Conservation (phyloP, 805 yeast species). For the Soucietia sequanensis region DNA sequence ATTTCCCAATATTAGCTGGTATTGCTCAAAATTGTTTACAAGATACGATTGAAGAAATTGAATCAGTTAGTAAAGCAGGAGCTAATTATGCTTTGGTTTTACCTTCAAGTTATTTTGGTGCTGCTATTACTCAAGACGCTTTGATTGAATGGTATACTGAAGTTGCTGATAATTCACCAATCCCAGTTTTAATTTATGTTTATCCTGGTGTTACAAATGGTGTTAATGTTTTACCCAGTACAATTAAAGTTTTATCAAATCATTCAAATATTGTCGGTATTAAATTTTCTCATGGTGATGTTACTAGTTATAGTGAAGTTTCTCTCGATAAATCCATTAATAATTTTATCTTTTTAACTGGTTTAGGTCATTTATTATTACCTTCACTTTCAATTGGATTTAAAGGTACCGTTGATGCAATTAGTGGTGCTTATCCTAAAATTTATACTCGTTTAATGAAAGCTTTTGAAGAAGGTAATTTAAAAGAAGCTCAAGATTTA, state of each 20-base stretch:
- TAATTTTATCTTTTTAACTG: conserved; percentile 46
- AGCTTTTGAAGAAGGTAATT: conserved; percentile 37
- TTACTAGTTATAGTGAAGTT: conserved; percentile 45
- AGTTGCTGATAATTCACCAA: conserved; percentile 41
- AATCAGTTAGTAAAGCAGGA: conserved; percentile 34
- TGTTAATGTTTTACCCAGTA: conserved; percentile 34
- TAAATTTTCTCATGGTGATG: conserved; percentile 52
- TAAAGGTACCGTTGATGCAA: conserved; percentile 52
- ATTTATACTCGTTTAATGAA: conserved; percentile 41
- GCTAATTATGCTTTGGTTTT: conserved; percentile 41
- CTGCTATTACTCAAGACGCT: conserved; percentile 44
- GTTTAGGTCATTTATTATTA: conserved; percentile 50
- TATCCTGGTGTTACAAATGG: conserved; percentile 52
- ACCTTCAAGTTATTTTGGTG: conserved; percentile 50
- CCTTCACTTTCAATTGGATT: conserved; percentile 49
- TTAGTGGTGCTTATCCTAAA: conserved; percentile 54
- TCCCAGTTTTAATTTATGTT: conserved; percentile 47
- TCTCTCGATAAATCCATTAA: conserved; percentile 43
- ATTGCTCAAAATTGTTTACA: conserved; percentile 45
- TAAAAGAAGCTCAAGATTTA: conserved; percentile 38
- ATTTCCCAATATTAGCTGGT: conserved; percentile 47
- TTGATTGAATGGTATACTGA: conserved; percentile 43
- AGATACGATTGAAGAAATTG: conserved; percentile 44
- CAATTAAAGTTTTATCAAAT: conserved; percentile 40
- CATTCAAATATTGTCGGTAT: conserved; percentile 51